Conservation (phyloP, 352 stramenopile species). For the Thraustotheca clavata region DNA sequence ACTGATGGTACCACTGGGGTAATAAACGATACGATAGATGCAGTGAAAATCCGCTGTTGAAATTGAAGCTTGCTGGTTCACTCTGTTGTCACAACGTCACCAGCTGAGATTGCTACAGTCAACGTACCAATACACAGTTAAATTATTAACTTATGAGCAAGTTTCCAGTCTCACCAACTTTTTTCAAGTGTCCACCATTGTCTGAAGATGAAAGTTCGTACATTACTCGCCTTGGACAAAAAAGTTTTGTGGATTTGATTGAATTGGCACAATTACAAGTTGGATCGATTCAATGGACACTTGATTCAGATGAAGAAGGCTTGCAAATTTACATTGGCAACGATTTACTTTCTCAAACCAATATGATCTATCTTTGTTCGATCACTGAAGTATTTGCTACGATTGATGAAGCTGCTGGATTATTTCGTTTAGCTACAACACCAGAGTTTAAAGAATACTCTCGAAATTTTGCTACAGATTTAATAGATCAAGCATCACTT, state of each 20-base stretch:
- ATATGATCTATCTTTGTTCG: background rate
- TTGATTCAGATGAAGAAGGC: slow-evolving; percentile 16
- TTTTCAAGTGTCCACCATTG: slow-evolving; percentile 18
- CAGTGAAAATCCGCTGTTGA: too few relatives aligned
- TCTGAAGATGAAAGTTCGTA: background rate
- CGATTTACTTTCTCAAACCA: background rate
- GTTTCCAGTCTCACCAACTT: slow-evolving; percentile 12
- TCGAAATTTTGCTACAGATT: slow-evolving; percentile 26
- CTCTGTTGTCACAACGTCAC: background rate
- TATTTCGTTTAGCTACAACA: slow-evolving; percentile 10
- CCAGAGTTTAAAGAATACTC: slow-evolving; percentile 1
- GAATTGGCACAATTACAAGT: background rate
- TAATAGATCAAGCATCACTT: slow-evolving; percentile 49
- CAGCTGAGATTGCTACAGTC: too few relatives aligned
- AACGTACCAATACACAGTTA: too few relatives aligned
- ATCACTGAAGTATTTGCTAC: slow-evolving; percentile 11
- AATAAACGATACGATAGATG: background rate
- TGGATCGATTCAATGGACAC: slow-evolving; percentile 7
- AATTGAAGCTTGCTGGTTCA: background rate
- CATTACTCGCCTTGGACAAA: background rate
- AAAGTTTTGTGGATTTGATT: slow-evolving; percentile 8
- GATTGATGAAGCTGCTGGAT: slow-evolving; percentile 7
- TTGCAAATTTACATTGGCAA: slow-evolving; percentile 10
- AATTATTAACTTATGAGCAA: slow-evolving; percentile 20
- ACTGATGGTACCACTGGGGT: background rate